Base-by-base conservation (phyloP, 768 basidiomycete genomes). In the Gymnopilus junonius region DNA sequence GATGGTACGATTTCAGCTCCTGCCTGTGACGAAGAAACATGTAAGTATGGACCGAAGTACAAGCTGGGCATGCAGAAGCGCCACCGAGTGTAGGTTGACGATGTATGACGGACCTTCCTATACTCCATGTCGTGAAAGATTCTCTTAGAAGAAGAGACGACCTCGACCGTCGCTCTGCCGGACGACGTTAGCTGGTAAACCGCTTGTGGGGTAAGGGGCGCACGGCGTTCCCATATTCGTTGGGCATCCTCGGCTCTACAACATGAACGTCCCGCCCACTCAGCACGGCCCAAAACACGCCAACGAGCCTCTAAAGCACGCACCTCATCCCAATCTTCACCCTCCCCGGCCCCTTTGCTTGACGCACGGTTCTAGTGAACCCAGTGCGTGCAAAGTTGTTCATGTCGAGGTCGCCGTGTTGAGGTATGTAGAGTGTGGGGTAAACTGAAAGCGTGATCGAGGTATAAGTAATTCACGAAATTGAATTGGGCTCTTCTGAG, bases 191-290 rank as follows among this genome's bases (percentile, higher is more conserved):
- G 82, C 5, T 83, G 74, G 43, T 84, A 74, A 31, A 96, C 89
- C 6, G 85, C 87, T 4, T 85, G 83, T 0, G 95, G 95, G 0
- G 92, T 93, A 46, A 97, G 78, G 2, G 95, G 94, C 31, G 84
- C 87, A 17, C 95, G 83, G 8, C 95, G 83, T 72, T 97, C 95
- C 94, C 94, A 97, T 59, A 93, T 86, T 55, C 95, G 80, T 31
- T 75, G 66, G 0, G 91, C 88, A 71, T 96, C 91, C 73, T 97
- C 95, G 39, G 90, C 85, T 17, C 93, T 79, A 55, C n/a, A n/a
- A n/a, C n/a, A n/a, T n/a, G n/a, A n/a, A 42, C n/a, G 50, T 40
- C 6, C 29, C 12, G 21, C 27, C 21, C 6, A 42, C 10, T 51
- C 32, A 45, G 35, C 1, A 58, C 15, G 3, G 14, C n/a, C 29